Evolutionary conservation across 768 basidiomycete species (phyloP).

Genomic region (Psilocybe azurescens): DNA sequence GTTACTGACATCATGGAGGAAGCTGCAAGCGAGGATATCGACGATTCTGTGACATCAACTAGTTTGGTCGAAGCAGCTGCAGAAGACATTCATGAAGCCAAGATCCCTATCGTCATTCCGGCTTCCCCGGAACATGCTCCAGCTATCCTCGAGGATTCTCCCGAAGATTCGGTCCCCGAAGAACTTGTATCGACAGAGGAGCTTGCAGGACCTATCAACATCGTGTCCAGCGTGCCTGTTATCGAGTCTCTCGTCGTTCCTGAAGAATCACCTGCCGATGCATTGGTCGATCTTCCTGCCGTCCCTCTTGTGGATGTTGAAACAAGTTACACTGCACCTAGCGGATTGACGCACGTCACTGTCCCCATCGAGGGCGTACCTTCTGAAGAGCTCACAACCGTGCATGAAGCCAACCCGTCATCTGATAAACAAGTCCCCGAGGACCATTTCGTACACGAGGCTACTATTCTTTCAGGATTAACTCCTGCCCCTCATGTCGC

Average conservation of each 20-base stretch:
- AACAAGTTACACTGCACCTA: neutral
- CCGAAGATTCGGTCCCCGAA: neutral
- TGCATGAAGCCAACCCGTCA: neutral
- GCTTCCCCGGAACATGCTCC: neutral
- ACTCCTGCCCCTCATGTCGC: slow-evolving; percentile 16
- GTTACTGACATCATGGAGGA: neutral
- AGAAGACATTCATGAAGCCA: neutral
- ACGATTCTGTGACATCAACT: neutral
- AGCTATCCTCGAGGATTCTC: neutral
- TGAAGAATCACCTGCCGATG: slow-evolving; percentile 13
- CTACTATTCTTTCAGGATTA: slow-evolving; percentile 9
- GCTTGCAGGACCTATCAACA: slow-evolving; percentile 2
- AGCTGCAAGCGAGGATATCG: neutral
- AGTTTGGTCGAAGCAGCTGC: neutral
- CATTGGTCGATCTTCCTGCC: slow-evolving; percentile 13
- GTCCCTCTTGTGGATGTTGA: slow-evolving; percentile 15
- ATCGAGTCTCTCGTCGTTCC: slow-evolving; percentile 10
- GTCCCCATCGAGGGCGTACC: neutral
- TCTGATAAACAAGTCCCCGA: neutral
- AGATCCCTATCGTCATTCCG: neutral
- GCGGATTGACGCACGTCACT: slow-evolving; percentile 3
- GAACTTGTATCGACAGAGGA: neutral
- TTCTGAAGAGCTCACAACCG: neutral
- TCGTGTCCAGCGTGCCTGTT: slow-evolving; percentile 14
- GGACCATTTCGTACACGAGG: neutral